Conservation (phyloP, 192 early-diverging fungal genomes). For the Linnemannia exigua region DNA sequence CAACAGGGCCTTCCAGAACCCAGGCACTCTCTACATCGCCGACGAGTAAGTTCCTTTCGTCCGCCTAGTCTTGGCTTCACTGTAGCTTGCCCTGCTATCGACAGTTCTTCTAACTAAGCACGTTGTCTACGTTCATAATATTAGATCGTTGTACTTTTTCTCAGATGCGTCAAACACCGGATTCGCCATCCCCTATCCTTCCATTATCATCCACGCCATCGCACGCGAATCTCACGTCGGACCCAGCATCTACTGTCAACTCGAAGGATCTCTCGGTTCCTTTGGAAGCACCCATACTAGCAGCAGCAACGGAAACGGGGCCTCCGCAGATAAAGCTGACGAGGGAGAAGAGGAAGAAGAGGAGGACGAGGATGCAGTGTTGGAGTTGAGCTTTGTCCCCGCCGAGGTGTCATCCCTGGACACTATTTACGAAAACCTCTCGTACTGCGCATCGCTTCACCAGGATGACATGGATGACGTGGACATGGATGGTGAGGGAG, state of each 20-base stretch:
- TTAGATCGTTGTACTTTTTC: constrained; percentile 69
- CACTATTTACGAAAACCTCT: constrained; percentile 72
- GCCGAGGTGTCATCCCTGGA: constrained; percentile 71
- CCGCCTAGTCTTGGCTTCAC: background rate
- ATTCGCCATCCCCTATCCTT: constrained; percentile 72
- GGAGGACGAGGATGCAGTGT: constrained; percentile 61
- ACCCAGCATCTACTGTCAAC: constrained; percentile 78
- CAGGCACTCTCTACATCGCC: constrained; percentile 51
- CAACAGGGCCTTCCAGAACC: constrained; percentile 44
- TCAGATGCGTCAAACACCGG: constrained; percentile 58
- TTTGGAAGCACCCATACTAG: background rate
- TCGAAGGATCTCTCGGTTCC: constrained; percentile 59
- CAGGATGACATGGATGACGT: constrained; percentile 71
- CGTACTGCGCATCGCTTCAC: constrained; percentile 76
- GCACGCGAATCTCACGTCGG: constrained; percentile 63
- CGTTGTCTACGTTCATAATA: background rate
- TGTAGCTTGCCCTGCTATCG: background rate
- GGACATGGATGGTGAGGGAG: constrained; percentile 51
- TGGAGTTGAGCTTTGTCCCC: constrained; percentile 74
- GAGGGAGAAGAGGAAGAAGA: constrained; percentile 56
- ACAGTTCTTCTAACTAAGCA: background rate
- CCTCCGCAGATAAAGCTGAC: constrained; percentile 39
- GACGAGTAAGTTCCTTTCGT: constrained; percentile 35
- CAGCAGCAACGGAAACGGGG: constrained; percentile 8
- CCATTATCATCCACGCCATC: constrained; percentile 80